A percentile compares a stretch with the other conserved stretches of the same genome.
These are phyloP conservation scores for Neurospora discreta DNA, from an alignment of 495 filamentous ascomycete genomes.

Conservation along the genomic window DNA sequence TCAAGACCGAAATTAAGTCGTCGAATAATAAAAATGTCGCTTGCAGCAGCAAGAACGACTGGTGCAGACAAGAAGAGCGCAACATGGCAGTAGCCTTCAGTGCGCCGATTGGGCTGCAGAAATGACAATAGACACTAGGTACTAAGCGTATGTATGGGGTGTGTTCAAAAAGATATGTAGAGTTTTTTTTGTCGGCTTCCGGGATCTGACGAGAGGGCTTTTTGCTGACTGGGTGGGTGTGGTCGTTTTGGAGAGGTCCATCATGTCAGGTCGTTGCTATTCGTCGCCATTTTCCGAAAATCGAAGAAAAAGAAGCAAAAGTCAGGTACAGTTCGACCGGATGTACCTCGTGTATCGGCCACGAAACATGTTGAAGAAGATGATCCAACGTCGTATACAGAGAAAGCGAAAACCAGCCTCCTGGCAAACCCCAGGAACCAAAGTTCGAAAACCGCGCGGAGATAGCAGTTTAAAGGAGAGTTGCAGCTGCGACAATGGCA, in stretches of 20 bases:
- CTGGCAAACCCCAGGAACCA: neutral
- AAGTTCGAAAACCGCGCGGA: neutral
- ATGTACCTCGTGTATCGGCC: neutral
- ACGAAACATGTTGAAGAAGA: neutral
- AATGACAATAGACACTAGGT: neutral
- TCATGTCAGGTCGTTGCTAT: neutral
- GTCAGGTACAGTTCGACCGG: neutral
- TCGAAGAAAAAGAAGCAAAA: neutral
- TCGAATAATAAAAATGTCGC: neutral
- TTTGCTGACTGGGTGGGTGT: neutral
- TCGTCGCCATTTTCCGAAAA: neutral
- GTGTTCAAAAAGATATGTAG: neutral
- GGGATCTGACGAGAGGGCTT: neutral
- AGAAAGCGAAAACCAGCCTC: neutral
- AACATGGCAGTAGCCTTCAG: neutral
- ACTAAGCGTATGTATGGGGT: neutral
- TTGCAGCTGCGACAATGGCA: slow-evolving; percentile 35
- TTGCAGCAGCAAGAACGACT: neutral
- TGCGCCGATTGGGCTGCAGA: neutral
- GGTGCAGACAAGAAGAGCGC: neutral
- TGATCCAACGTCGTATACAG: neutral
- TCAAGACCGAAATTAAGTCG: neutral
- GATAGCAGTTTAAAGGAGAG: slow-evolving; percentile 20
- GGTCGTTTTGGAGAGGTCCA: neutral
- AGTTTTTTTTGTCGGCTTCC: neutral